Percentiles rank a stretch among this genome's conserved stretches.
These are phyloP conservation scores for Penicillium sp. DNA, from an alignment of 2,329 filamentous ascomycete genomes.

Conservation along the genomic window DNA sequence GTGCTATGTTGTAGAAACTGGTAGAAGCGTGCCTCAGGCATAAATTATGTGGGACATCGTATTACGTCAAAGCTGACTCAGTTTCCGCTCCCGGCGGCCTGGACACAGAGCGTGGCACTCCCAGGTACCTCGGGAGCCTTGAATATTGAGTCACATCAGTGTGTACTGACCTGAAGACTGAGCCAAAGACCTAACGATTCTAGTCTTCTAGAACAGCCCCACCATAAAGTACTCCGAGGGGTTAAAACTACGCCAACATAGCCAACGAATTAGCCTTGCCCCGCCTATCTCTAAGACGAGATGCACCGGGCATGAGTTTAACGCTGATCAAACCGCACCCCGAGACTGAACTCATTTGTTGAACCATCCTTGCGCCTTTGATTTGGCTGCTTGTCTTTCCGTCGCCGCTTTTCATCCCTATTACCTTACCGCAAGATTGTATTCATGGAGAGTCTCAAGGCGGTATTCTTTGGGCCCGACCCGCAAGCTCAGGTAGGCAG, in stretches of 20 bases:
- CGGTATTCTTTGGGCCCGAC: slow-evolving; percentile 87
- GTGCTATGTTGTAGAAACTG: slow-evolving; percentile 37
- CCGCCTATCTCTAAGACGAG: slow-evolving; percentile 7
- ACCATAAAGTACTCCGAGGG: neutral
- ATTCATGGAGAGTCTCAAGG: slow-evolving; percentile 79
- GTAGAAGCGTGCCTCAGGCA: slow-evolving; percentile 38
- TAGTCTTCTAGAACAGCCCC: neutral
- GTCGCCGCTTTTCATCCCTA: too few species aligned
- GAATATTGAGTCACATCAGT: neutral
- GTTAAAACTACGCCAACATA: neutral
- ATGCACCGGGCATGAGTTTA: slow-evolving; percentile 7
- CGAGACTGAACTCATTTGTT: neutral
- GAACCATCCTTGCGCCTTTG: neutral
- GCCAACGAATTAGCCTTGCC: neutral
- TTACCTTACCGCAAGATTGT: neutral
- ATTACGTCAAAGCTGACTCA: slow-evolving; percentile 10
- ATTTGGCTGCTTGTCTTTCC: neutral
- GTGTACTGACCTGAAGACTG: neutral
- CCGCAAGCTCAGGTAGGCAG: slow-evolving; percentile 79
- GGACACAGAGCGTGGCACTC: neutral
- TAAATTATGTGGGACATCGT: neutral
- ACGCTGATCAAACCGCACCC: slow-evolving; percentile 1
- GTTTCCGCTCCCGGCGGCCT: neutral
- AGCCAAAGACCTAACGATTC: neutral
- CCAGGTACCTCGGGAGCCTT: neutral